A percentile compares a stretch with the other conserved stretches of the same genome.
These are phyloP conservation scores for Quercus ilex DNA, from an alignment of 306 rosid genomes.

Conservation along the genomic window DNA sequence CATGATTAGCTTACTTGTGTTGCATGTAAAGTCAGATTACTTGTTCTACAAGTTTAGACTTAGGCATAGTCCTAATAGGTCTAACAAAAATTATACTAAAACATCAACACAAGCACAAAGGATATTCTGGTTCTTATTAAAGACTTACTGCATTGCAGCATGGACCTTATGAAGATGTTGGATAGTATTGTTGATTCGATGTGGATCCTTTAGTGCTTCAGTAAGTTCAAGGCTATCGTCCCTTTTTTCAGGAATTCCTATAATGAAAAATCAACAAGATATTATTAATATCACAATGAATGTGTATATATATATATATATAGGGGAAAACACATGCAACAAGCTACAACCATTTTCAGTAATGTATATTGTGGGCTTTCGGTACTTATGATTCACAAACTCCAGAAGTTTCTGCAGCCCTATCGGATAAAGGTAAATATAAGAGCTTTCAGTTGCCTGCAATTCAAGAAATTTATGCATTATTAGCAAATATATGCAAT, in stretches of 20 bases:
- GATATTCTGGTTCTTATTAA: background rate
- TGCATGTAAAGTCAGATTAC: background rate
- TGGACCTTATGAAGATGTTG: slow-evolving; percentile 10
- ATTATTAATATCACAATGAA: too few species aligned
- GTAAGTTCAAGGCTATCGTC: background rate
- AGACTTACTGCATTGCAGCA: slow-evolving; percentile 25
- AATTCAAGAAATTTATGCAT: background rate
- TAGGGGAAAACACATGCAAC: background rate
- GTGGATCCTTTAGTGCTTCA: slow-evolving; percentile 20
- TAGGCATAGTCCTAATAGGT: too few species aligned
- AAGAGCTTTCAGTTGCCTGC: background rate
- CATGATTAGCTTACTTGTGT: background rate
- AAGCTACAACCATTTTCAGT: slow-evolving; percentile 34
- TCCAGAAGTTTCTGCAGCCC: slow-evolving; percentile 26
- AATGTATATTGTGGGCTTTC: slow-evolving; percentile 23
- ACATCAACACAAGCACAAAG: background rate
- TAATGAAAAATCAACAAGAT: background rate
- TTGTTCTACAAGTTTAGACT: too few species aligned
- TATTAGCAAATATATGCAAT: too few species aligned
- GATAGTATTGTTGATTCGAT: slow-evolving; percentile 13
- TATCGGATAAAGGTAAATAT: slow-evolving; percentile 8
- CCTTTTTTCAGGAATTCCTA: slow-evolving; percentile 7
- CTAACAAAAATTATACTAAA: background rate
- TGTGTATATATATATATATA: background rate
- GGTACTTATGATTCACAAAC: slow-evolving; percentile 10